These are phyloP conservation scores for Achlya hypogyna DNA, from an alignment of 352 stramenopile species.

Conservation along the genomic window DNA sequence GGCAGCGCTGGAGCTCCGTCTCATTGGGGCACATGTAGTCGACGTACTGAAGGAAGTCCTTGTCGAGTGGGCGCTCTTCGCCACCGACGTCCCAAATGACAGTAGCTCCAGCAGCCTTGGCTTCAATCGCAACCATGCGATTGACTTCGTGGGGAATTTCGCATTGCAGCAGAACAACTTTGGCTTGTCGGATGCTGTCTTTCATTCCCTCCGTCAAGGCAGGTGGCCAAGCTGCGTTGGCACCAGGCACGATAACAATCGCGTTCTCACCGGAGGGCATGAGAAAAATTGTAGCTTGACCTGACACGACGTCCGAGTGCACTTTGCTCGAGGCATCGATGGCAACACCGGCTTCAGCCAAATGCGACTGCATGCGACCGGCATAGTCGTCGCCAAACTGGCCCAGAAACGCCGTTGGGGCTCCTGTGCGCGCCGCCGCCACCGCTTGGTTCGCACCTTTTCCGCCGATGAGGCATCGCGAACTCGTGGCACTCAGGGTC, in stretches of 20 bases:
- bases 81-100: constrained; percentile 76
- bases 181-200: constrained; percentile 38
- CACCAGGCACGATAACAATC: constrained; percentile 74
- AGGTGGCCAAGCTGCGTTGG: constrained; percentile 53
- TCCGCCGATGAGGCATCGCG: constrained; percentile 52
- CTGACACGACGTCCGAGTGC: constrained; percentile 31
- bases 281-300: constrained; percentile 76
- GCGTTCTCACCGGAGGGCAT: constrained; percentile 76
- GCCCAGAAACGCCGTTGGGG: constrained; percentile 37
- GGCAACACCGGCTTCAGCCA: constrained; percentile 32
- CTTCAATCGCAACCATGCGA: constrained; percentile 35
- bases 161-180: constrained; percentile 60
- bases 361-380: constrained; percentile 30
- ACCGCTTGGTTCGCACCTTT: constrained; percentile 78
- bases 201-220: constrained; percentile 29
- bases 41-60: constrained; percentile 42
- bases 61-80: constrained; percentile 49
- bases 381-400: constrained; percentile 74
- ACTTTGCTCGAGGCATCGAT: constrained; percentile 28
- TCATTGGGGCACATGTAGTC: constrained; percentile 72
- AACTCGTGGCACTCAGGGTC: constrained; percentile 42
- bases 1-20: constrained; percentile 46
- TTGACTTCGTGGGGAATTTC: constrained; percentile 62
- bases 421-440: constrained; percentile 30
- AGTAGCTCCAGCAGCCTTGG: constrained; percentile 33